phyloP scores from a whole-genome alignment of 768 basidiomycete species.

The Asterophora lycoperdoides region DNA sequence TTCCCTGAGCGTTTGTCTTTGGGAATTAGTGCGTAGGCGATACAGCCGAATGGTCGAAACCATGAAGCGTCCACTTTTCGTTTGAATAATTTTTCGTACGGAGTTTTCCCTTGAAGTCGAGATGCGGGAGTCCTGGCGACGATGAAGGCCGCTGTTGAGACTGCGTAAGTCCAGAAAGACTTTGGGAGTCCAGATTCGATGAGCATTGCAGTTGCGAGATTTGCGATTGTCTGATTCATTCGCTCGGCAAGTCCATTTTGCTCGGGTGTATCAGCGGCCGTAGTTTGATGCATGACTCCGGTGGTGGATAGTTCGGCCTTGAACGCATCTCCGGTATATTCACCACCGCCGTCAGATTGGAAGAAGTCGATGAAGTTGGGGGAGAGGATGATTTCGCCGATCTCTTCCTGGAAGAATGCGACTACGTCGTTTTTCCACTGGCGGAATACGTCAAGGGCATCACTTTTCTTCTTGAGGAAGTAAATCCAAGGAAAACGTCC shows the following conservation, averaged over 20 bases:
- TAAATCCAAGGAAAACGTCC: too few relatives aligned
- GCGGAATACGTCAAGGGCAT: too few relatives aligned
- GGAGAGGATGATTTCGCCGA: too few relatives aligned
- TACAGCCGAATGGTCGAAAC: too few relatives aligned
- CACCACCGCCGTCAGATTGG: too few relatives aligned
- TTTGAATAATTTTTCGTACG: conserved; percentile 13
- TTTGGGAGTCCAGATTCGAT: background rate
- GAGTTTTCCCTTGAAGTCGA: conserved; percentile 9
- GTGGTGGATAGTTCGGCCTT: too few relatives aligned
- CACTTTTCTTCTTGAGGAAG: too few relatives aligned
- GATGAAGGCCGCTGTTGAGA: background rate
- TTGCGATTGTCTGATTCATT: background rate
- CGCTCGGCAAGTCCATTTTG: background rate
- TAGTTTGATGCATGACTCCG: background rate
- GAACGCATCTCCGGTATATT: too few relatives aligned
- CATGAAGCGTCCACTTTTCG: conserved; percentile 22
- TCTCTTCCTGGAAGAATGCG: too few relatives aligned
- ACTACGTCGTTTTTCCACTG: too few relatives aligned
- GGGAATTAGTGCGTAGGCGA: background rate
- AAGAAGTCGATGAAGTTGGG: too few relatives aligned
- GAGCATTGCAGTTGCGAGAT: background rate
- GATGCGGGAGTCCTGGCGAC: background rate
- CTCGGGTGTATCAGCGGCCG: background rate
- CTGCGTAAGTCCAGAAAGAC: background rate
- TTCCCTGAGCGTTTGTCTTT: too few relatives aligned